Percentiles rank a stretch among this genome's conserved stretches.
Conservation (phyloP, 2,329 filamentous ascomycete genomes). For the Diplocarpon rosae region DNA sequence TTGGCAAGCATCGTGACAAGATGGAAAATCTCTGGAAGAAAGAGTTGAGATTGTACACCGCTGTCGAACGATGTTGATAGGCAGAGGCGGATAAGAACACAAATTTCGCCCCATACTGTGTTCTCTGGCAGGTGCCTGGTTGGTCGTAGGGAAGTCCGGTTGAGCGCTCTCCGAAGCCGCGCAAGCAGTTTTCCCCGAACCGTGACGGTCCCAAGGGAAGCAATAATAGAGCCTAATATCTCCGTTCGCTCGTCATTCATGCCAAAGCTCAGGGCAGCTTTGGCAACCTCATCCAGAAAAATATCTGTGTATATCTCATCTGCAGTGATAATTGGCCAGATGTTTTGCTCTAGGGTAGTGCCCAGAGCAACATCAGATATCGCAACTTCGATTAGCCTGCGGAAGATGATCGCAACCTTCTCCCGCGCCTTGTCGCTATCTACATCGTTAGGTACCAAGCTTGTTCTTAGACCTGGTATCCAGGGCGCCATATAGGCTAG, state of each 20-base stretch:
- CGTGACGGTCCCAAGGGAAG: slow-evolving; percentile 53
- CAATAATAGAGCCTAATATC: slow-evolving; percentile 49
- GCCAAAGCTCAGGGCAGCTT: slow-evolving; percentile 48
- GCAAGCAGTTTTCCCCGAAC: slow-evolving; percentile 55
- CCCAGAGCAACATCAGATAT: slow-evolving; percentile 48
- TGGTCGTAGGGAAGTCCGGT: slow-evolving; percentile 55
- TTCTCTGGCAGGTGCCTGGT: slow-evolving; percentile 56
- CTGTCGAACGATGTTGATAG: slow-evolving; percentile 57
- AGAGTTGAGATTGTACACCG: slow-evolving; percentile 55
- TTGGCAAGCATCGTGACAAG: slow-evolving; percentile 61
- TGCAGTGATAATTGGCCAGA: slow-evolving; percentile 53
- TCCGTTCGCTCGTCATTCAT: slow-evolving; percentile 48
- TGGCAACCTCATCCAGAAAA: slow-evolving; percentile 56
- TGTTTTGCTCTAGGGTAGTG: slow-evolving; percentile 50
- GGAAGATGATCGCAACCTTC: slow-evolving; percentile 50
- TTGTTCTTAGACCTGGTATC: slow-evolving; percentile 49
- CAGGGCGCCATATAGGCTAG: slow-evolving; percentile 62
- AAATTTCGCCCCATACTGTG: slow-evolving; percentile 58
- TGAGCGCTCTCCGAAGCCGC: slow-evolving; percentile 54
- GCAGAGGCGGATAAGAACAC: slow-evolving; percentile 54
- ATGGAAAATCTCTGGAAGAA: slow-evolving; percentile 58
- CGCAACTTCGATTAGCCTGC: slow-evolving; percentile 56
- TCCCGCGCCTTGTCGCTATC: slow-evolving; percentile 58
- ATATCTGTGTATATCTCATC: slow-evolving; percentile 57
- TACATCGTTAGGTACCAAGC: slow-evolving; percentile 44